Evolutionary conservation across 148 eudicot genomes (phyloP), one percentile per base, ranked within the genome.

Genomic region (Talinum fruticosum): DNA sequence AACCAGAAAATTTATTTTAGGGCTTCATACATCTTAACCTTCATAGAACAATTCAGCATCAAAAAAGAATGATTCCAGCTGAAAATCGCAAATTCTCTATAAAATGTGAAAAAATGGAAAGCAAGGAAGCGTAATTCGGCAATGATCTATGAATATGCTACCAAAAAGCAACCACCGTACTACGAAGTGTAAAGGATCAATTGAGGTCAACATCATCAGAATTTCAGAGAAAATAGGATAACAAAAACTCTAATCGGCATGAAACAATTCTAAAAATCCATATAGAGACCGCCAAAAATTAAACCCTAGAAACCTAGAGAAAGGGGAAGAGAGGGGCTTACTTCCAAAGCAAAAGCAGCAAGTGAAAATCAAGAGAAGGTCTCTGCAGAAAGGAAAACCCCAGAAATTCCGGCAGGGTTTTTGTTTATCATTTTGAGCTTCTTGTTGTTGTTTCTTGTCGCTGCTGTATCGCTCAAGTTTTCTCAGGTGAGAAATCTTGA

Each of bases 291-390:
- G 57, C 23, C 64, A 29, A 30, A 69, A 21, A 35, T 23, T 10
- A 67, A 30, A n/a, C 1, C n/a, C n/a, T n/a, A n/a, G n/a, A n/a
- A n/a, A n/a, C n/a, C 5, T 15, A 66, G 35, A 15, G 0, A 30
- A 5, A 41, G 8, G 16, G 19, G 23, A 14, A 70, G 73, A 70
- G 30, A 36, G 28, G 16, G 30, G 6, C 61, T 80, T 83, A 90
- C 93, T 88, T 83, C 91, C 93, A 82, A 88, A 86, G 84, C 91
- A 85, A 84, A 83, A 88, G 64, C 88, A 87, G 75, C 91, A 88
- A 47, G 93, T 85, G 74, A 85, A 47, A 51, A 90, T 38, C 84
- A 90, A 18, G 15, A 88, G 71, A 8, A 85, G 34, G 33, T 88
- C 93, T 37, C 81, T 73, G 67, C 78, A 78, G 37, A 79, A 38